These are phyloP conservation scores for Podaxis mareebaensis DNA, from an alignment of 768 basidiomycete genomes.

Conservation along the genomic window DNA sequence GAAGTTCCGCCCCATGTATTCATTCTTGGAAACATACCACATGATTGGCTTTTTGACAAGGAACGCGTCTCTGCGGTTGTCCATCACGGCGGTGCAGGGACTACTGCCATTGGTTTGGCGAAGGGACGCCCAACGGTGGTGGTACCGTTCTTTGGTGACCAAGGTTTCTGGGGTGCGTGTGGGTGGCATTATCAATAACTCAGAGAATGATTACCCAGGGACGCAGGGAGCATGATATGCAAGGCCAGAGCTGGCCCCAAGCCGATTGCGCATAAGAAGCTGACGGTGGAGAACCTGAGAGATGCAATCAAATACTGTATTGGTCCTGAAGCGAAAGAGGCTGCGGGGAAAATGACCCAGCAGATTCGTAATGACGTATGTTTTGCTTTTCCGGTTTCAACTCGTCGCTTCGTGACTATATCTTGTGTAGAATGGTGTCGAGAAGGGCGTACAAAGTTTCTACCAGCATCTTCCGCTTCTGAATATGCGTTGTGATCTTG, in stretches of 20 bases:
- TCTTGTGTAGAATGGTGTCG: slow-evolving; percentile 43
- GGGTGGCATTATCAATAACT: slow-evolving; percentile 23
- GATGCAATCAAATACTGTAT: slow-evolving; percentile 53
- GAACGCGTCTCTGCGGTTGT: slow-evolving; percentile 57
- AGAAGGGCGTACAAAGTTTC: slow-evolving; percentile 52
- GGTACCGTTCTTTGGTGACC: slow-evolving; percentile 70
- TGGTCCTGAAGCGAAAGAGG: slow-evolving; percentile 45
- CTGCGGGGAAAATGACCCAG: slow-evolving; percentile 50
- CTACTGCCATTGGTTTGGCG: slow-evolving; percentile 60
- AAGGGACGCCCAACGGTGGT: slow-evolving; percentile 62
- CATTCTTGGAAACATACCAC: slow-evolving; percentile 66
- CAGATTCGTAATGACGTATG: slow-evolving; percentile 51
- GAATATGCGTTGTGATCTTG: slow-evolving; percentile 66
- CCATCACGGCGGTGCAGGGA: slow-evolving; percentile 69
- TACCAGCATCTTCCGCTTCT: slow-evolving; percentile 59
- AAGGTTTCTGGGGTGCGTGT: slow-evolving; percentile 51
- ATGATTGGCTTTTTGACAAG: slow-evolving; percentile 67
- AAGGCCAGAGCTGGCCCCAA: slow-evolving; percentile 62
- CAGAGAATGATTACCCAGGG: slow-evolving; percentile 14
- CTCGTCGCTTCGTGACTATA: background rate
- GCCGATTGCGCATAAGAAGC: slow-evolving; percentile 55
- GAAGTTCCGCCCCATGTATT: slow-evolving; percentile 54
- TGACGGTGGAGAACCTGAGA: slow-evolving; percentile 47
- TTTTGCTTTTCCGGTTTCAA: background rate
- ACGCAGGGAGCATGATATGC: slow-evolving; percentile 59